Base-by-base conservation (phyloP, 139 green algal genomes). In the Cymbomonas tetramitiformis region DNA sequence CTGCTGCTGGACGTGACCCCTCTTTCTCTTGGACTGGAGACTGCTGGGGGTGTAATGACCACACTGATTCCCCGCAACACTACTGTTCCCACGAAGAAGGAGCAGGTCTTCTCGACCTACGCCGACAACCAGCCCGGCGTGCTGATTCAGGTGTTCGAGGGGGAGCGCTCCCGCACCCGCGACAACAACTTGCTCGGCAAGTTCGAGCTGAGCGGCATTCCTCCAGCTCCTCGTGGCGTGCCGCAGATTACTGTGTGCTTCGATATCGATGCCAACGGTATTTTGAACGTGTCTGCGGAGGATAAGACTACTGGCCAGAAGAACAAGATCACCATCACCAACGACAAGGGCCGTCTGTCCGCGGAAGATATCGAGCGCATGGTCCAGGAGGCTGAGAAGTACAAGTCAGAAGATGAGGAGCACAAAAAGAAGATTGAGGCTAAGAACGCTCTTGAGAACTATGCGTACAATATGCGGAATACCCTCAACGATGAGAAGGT, bases 311-410 rank as follows among this genome's bases (percentile, higher is more conserved):
- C 82, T 6, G 90, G 90, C 58, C 83, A 83, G 52, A 93, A 91
- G 73, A 93, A 92, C 73, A 95, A 94, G 75, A 96, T 98, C 75
- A 98, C 90, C 40, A 98, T 98, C 75, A 98, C 90, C 51, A 96
- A 98, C 64, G 90, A 96, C 78, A 98, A 96, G 85, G 90, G 90
- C 40, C 75, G 86, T 4, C 75, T 96, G n/a, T 80, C 51, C 58
- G 96, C 95, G 81, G 90, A 96, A 0, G 90, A 98, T 32, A 97
- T 96, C 51, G 91, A 98, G 82, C 79, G 85, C 51, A 96, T 98
- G 88, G 90, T 98, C 31, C 69, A 86, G 71, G 81, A 91, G 18
- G 88, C 87, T 9, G 90, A 98, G 80, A 92, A 94, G 83, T 97
- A 94, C 86, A 96, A 96, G 80, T 76, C 76, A 0, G 88, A 96